These are phyloP conservation scores for Cyclostephanos invisitatus DNA, from an alignment of 108 stramenopile genomes.

Conservation along the genomic window DNA sequence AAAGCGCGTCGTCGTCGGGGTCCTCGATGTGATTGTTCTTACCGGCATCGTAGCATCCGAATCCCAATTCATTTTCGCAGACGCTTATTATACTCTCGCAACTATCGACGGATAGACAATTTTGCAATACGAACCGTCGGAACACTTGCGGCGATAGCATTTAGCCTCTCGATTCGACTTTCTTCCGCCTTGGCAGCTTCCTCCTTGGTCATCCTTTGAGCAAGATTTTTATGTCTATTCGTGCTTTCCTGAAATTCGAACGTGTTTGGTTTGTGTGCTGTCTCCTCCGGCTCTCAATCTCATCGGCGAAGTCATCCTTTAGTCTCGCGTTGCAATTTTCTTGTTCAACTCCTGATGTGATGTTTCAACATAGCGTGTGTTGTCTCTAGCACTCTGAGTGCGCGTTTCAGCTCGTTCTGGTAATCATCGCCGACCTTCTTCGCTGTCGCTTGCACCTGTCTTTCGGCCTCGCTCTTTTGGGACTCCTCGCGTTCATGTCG, in stretches of 20 bases:
- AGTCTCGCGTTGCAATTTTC: neutral
- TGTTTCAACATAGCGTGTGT: constrained; percentile 21
- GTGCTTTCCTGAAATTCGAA: constrained; percentile 10
- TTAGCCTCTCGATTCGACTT: constrained; percentile 32
- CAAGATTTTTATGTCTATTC: constrained; percentile 6
- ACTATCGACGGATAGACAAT: too few relatives aligned
- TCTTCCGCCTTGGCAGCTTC: constrained; percentile 27
- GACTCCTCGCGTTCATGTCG: constrained; percentile 17
- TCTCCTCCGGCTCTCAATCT: constrained; percentile 11
- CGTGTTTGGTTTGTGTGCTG: constrained; percentile 11
- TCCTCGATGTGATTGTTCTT: too few relatives aligned
- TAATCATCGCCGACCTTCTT: neutral
- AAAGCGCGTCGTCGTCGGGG: too few relatives aligned
- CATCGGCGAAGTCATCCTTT: constrained; percentile 9
- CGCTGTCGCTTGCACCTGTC: constrained; percentile 5
- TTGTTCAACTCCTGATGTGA: neutral
- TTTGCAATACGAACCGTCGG: too few relatives aligned
- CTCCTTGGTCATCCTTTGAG: constrained; percentile 9
- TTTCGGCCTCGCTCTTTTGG: constrained; percentile 1
- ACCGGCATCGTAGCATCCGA: too few relatives aligned
- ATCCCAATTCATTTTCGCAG: too few relatives aligned
- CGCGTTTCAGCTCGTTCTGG: constrained; percentile 2
- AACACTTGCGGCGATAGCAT: constrained; percentile 39
- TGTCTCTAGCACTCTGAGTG: constrained; percentile 3
- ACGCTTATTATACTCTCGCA: too few relatives aligned